A percentile compares a stretch with the other conserved stretches of the same genome.
Conservation (phyloP, 441 rosid genomes). For the Pelargonium citronellum region DNA sequence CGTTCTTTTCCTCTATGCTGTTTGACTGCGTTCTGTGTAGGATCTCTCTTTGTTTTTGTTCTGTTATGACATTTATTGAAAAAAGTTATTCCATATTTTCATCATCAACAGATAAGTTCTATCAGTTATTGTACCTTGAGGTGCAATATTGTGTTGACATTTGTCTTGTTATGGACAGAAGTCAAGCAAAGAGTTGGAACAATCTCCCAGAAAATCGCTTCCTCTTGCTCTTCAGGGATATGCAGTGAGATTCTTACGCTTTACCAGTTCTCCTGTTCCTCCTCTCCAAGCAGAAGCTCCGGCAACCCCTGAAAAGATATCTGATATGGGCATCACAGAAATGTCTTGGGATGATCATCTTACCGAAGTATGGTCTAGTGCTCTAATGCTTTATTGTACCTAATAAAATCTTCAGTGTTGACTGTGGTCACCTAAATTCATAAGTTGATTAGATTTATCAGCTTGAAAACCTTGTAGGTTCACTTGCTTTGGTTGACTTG, state of each 20-base stretch:
- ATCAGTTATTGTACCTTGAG: slow-evolving; percentile 6
- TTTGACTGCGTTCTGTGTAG: neutral
- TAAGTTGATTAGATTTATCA: too few relatives aligned
- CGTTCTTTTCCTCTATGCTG: neutral
- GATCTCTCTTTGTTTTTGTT: neutral
- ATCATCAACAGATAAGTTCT: neutral
- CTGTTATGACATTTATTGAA: slow-evolving; percentile 10
- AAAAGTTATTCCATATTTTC: slow-evolving; percentile 11
- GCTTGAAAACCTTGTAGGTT: neutral
- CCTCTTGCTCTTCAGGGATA: slow-evolving; percentile 52
- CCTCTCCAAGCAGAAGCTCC: slow-evolving; percentile 59
- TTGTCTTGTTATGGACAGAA: slow-evolving; percentile 40
- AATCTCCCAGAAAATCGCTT: slow-evolving; percentile 32
- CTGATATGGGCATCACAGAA: slow-evolving; percentile 50
- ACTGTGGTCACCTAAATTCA: neutral
- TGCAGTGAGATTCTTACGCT: slow-evolving; percentile 75
- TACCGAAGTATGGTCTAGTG: slow-evolving; percentile 57
- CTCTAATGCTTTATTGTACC: slow-evolving; percentile 14
- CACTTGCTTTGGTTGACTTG: neutral
- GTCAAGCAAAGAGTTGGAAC: slow-evolving; percentile 35
- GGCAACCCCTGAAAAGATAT: slow-evolving; percentile 49
- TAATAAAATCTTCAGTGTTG: neutral
- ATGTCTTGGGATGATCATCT: slow-evolving; percentile 63
- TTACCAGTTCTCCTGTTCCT: slow-evolving; percentile 40
- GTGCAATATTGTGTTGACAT: slow-evolving; percentile 15